Percentiles rank a stretch among this genome's conserved stretches.
Evolutionary conservation across 768 basidiomycete genomes (phyloP).

Genomic region (Saitozyma sp.): DNA sequence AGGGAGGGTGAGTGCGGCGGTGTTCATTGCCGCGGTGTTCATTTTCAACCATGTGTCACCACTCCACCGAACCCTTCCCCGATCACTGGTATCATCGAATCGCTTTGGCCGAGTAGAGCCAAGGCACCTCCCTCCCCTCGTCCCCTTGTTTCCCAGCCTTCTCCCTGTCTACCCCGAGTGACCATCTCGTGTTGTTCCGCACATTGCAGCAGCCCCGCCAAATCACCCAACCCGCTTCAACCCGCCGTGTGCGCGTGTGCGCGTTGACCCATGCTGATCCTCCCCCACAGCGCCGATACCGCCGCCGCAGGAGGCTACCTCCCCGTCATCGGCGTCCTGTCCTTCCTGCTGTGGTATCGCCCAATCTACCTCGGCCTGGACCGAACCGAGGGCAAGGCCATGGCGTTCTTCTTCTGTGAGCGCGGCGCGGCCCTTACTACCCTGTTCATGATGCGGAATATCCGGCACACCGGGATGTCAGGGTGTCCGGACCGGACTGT

Average conservation of each 20-base stretch:
- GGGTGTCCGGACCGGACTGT: neutral
- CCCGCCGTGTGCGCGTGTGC: too few relatives aligned
- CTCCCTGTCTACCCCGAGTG: neutral
- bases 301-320: constrained; percentile 58
- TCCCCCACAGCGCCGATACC: constrained; percentile 40
- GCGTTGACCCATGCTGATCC: constrained; percentile 2
- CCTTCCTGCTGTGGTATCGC: constrained; percentile 94
- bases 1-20: constrained; percentile 53
- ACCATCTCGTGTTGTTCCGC: neutral
- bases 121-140: neutral
- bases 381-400: constrained; percentile 64
- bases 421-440: neutral
- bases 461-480: neutral
- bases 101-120: neutral
- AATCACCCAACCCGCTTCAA: too few relatives aligned
- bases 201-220: neutral
- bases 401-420: constrained; percentile 53
- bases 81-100: neutral
- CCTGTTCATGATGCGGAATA: too few relatives aligned
- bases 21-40: neutral
- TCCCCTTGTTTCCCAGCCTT: neutral
- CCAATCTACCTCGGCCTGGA: constrained; percentile 97
- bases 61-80: neutral
- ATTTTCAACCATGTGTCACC: neutral
- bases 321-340: constrained; percentile 70